A percentile compares a stretch with the other conserved stretches of the same genome.
These are phyloP conservation scores for Colletotrichum phormii DNA, from an alignment of 2,329 filamentous ascomycete genomes.

Conservation along the genomic window DNA sequence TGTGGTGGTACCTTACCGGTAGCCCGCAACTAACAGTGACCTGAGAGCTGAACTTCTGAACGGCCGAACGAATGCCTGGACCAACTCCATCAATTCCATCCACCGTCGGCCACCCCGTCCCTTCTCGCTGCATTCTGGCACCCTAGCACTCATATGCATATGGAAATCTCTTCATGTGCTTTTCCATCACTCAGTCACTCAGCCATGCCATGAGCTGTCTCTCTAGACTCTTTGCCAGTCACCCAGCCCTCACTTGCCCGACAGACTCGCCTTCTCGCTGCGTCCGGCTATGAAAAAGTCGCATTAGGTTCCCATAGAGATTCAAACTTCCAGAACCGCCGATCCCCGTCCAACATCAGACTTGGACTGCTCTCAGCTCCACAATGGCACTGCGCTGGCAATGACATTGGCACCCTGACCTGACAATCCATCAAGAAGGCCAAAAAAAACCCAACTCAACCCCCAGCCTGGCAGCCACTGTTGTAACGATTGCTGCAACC, in stretches of 20 bases:
- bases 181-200: neutral
- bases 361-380: neutral
- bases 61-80: constrained; percentile 1
- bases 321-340: neutral
- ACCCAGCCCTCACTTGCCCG: neutral
- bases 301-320: neutral
- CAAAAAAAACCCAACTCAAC: neutral
- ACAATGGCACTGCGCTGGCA: neutral
- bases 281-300: constrained; percentile 6
- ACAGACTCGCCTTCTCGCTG: neutral
- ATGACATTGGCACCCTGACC: neutral
- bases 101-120: constrained; percentile 10
- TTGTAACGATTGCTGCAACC: constrained; percentile 28
- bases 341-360: constrained; percentile 11
- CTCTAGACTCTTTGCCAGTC: no score
- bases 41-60: no score
- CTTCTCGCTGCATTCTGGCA: constrained; percentile 6
- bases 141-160: constrained; percentile 8
- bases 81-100: constrained; percentile 7
- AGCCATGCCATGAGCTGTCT: neutral
- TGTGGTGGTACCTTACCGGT: neutral
- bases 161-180: constrained; percentile 8
- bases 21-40: neutral
- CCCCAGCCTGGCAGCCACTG: neutral
- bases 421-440: neutral